These are phyloP conservation scores for Erodium trifolium DNA, from an alignment of 441 rosid species.

Conservation along the genomic window DNA sequence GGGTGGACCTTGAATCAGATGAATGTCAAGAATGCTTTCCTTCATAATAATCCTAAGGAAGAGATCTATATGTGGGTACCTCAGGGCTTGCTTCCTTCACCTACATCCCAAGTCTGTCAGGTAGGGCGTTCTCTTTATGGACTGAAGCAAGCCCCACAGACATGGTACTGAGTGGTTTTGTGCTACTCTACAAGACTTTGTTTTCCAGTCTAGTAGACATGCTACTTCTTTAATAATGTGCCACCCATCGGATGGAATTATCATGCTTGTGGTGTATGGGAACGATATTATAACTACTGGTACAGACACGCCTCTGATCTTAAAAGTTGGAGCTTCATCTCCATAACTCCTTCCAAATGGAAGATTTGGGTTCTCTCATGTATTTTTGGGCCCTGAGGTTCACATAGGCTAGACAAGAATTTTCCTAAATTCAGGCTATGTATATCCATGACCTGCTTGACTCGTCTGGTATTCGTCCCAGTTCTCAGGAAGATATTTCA, in stretches of 20 bases:
- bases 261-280: background rate
- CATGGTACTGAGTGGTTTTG: background rate
- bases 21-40: background rate
- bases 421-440: no score
- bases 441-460: no score
- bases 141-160: background rate
- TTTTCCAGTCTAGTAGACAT: background rate
- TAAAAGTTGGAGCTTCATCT: no score
- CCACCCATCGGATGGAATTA: background rate
- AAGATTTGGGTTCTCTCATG: no score
- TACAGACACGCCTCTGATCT: no score
- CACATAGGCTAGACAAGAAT: no score
- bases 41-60: background rate
- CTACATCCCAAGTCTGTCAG: background rate
- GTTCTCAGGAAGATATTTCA: no score
- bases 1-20: background rate
- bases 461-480: no score
- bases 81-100: background rate
- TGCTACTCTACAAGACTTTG: background rate
- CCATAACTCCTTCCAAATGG: no score
- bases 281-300: no score
- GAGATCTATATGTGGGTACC: background rate
- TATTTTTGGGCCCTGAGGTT: no score
- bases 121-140: background rate
- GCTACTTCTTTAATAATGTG: background rate